Evolutionary conservation across 139 green algal species (phyloP), one percentile per base, ranked within the genome.

Genomic region (Coccomyxa sp.): DNA sequence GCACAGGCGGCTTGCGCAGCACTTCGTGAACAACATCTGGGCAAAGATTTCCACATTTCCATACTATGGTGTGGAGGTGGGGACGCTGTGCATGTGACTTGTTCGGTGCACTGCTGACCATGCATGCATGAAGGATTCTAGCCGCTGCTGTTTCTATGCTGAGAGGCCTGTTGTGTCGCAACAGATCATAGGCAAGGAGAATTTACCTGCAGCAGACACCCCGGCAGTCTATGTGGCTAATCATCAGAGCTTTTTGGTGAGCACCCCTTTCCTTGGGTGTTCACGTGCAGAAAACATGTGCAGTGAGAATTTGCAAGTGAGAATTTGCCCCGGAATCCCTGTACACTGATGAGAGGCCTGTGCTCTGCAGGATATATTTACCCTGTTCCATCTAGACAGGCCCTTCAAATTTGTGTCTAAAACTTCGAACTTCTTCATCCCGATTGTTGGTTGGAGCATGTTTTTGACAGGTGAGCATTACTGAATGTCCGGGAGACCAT

Each of bases 341-440:
- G 38, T 51, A 51, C 3, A 51, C 38, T 51, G 38, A 51, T 51
- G 38, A 51, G 38, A 51, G 38, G 38, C 38, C 9, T 21, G 18
- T 58, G 63, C 17, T 16, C 38, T 82, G 76, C 92, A 96, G 93
- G 95, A 98, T 89, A 98, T 98, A 82, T 97, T 95, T 87, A 94
- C 92, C 11, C 83, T 98, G 28, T 98, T 98, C 85, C 93, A 96
- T 83, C 88, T 98, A 59, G 79, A 94, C 78, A 90, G 92, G 13
- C 87, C 92, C 75, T 98, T 99, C 92, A 99, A 99, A 89, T 99
- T 99, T 89, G 96, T 99, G 66, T 97, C 91, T 85, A 99, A 99
- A 86, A 95, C 93, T 11, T 92, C 82, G 86, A 98, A 96, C 89
- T 99, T 99, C 85, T 80, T 97, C 67, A 98, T 99, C 82, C 97